Base-by-base conservation (phyloP, 495 filamentous ascomycete species). In the Penicillium subrubescens region DNA sequence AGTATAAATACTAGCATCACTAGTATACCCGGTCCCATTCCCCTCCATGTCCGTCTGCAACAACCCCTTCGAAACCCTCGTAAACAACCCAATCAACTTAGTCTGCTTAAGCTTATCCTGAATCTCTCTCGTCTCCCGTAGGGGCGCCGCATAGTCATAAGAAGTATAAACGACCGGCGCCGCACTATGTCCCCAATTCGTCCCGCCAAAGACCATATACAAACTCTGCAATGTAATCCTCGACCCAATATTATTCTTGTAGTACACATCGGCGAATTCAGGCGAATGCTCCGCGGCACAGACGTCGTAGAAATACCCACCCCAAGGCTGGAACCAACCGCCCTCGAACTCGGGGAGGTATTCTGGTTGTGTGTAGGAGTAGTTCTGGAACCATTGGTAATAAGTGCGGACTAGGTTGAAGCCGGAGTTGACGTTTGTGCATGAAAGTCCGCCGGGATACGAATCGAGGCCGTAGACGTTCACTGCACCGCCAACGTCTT, bases 151-250 rank as follows among this genome's bases (percentile, higher is more conserved):
- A 56, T 82, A 82, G 61, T 84, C 81, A 48, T 85, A 85, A 0
- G 78, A 81, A 5, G 81, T 83, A 60, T 84, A 83, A 0, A 84
- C 82, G 5, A 82, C 81, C 0, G 82, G 83, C 1, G 80, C 75
- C 39, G 78, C 82, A 39, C 74, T 68, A 53, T 81, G 76, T 3
- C 79, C 85, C 84, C 84, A 88, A 66, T 83, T 86, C 1, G 86
- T 88, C 7, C 84, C 85, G 3, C 85, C 86, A 66, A 79, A 87
- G 0, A 77, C 72, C 84, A 87, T 87, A 59, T 87, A 87, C 44
- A 88, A 62, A 61, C 69, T 86, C 56, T 81, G 73, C 21, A 86
- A 60, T 0, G 79, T 85, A 1, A 82, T 70, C 25, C 81, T 64
- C 43, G 81, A 81, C 10, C 78, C 85, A 59, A 87, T 77, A 51